Conservation (phyloP, 371 early-diverging fungal genomes). For the Fennellomyces sp. region DNA sequence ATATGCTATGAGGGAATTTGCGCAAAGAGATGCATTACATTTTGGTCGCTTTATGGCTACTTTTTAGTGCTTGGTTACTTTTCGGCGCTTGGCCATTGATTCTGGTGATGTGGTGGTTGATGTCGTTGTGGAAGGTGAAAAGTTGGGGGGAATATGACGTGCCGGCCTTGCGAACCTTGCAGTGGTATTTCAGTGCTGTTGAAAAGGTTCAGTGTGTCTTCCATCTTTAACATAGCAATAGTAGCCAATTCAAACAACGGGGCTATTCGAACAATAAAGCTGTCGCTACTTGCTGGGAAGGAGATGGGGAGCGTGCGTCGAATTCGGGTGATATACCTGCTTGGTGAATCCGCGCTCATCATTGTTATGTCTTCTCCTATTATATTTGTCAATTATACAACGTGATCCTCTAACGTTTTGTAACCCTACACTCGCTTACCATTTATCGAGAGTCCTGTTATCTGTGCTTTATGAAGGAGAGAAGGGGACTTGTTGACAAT, state of each 20-base stretch:
- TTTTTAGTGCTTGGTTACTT: too few species aligned
- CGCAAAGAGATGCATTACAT: too few species aligned
- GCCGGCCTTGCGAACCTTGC: too few species aligned
- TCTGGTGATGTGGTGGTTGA: too few species aligned
- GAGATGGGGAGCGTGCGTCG: neutral
- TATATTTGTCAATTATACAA: neutral
- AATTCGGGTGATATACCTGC: conserved; percentile 1
- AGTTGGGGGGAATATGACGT: too few species aligned
- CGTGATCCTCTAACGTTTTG: neutral
- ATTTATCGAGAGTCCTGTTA: conserved; percentile 4
- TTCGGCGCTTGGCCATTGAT: too few species aligned
- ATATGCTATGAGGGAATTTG: too few species aligned
- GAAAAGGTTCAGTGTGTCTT: too few species aligned
- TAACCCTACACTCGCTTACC: neutral
- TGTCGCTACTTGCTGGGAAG: neutral
- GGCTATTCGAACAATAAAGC: neutral
- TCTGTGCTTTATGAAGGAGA: neutral
- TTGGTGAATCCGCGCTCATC: conserved; percentile 1
- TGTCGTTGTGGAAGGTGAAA: too few species aligned
- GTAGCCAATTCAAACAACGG: conserved; percentile 10
- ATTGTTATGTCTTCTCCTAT: neutral
- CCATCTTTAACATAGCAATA: too few species aligned
- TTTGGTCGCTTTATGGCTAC: too few species aligned
- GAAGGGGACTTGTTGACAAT: neutral
- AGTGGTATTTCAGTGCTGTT: too few species aligned